These are phyloP conservation scores for Botrytis fabae DNA, from an alignment of 2,329 filamentous ascomycete genomes.

Conservation along the genomic window DNA sequence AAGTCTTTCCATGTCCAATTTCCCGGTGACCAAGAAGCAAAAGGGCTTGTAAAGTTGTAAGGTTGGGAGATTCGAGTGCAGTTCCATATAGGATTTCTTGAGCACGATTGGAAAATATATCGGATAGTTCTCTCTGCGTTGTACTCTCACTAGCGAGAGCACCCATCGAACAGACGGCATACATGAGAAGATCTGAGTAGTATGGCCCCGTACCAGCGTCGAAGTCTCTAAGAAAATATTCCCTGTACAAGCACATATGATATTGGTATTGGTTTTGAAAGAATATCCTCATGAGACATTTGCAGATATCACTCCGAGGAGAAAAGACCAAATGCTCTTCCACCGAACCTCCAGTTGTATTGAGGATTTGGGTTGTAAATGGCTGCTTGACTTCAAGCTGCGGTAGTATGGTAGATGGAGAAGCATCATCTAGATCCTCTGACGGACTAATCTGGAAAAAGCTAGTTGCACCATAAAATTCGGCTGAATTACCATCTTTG, in stretches of 20 bases:
- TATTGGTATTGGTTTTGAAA: conserved; percentile 52
- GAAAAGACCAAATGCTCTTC: conserved; percentile 39
- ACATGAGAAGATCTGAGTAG: conserved; percentile 52
- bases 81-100: conserved; percentile 47
- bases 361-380: background rate
- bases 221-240: conserved; percentile 53
- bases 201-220: conserved; percentile 49
- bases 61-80: conserved; percentile 48
- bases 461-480: conserved; percentile 53
- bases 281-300: conserved; percentile 49
- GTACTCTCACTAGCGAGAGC: conserved; percentile 48
- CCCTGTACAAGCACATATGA: conserved; percentile 52
- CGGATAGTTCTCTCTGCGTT: conserved; percentile 43
- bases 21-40: conserved; percentile 49
- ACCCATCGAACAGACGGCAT: conserved; percentile 51
- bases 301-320: conserved; percentile 49
- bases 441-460: conserved; percentile 44
- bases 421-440: conserved; percentile 25
- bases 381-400: background rate
- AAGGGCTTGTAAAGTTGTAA: conserved; percentile 50
- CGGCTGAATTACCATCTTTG: conserved; percentile 44
- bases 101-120: conserved; percentile 48
- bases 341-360: background rate
- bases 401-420: conserved; percentile 3
- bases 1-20: conserved; percentile 50